These are phyloP conservation scores for Aspergillus brasiliensis DNA, from an alignment of 2,329 filamentous ascomycete genomes.

Conservation along the genomic window DNA sequence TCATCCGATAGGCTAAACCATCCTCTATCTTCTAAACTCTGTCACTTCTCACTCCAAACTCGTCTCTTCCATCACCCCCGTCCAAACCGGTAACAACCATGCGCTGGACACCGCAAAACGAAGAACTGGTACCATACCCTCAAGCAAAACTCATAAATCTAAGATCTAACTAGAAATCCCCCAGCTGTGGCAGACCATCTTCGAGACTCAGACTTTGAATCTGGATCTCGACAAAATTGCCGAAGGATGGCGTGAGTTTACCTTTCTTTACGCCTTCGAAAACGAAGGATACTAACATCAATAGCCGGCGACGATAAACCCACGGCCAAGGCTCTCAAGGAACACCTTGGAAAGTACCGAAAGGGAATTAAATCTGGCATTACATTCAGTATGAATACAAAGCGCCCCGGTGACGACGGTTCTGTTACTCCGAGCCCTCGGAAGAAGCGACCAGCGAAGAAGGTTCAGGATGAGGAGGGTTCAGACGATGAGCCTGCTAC, in stretches of 20 bases:
- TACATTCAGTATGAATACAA: conserved; percentile 12
- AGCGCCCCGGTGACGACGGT: neutral
- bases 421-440: neutral
- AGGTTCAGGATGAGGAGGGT: neutral
- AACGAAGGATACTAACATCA: neutral
- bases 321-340: conserved; percentile 16
- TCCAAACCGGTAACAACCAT: neutral
- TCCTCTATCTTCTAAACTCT: neutral
- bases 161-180: neutral
- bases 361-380: conserved; percentile 8
- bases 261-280: too few relatives aligned
- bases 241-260: conserved; percentile 9
- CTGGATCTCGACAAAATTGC: conserved; percentile 15
- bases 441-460: neutral
- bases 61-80: neutral
- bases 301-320: conserved; percentile 16
- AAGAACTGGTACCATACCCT: conserved; percentile 1
- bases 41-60: neutral
- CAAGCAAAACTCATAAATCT: neutral
- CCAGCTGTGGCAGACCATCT: conserved; percentile 20
- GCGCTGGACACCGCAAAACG: conserved; percentile 10
- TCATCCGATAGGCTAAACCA: fast-evolving
- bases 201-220: conserved; percentile 15
- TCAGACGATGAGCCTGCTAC: neutral
- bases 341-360: conserved; percentile 16